A percentile compares a stretch with the other conserved stretches of the same genome.
phyloP scores from a whole-genome alignment of 2,329 filamentous ascomycete genomes.

The Trichophyton verrucosum region DNA sequence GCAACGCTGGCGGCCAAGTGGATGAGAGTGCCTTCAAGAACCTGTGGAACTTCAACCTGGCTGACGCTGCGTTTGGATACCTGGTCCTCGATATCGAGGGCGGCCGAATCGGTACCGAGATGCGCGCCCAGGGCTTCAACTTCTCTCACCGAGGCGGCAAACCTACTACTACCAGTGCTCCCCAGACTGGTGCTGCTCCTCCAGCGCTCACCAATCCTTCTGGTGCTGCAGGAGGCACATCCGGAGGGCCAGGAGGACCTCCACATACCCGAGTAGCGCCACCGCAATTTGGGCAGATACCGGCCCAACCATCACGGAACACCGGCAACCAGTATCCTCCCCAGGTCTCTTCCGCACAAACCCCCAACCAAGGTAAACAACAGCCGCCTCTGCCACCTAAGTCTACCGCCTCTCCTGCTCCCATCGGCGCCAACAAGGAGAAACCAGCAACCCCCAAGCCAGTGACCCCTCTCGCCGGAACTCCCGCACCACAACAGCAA shows the following conservation, averaged over 20 bases:
- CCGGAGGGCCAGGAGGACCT: conserved; percentile 26
- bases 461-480: conserved; percentile 14
- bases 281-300: conserved; percentile 33
- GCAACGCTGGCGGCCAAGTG: conserved; percentile 64
- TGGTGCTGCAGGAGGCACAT: conserved; percentile 22
- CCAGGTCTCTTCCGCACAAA: conserved; percentile 21
- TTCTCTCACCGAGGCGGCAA: conserved; percentile 92
- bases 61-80: conserved; percentile 94
- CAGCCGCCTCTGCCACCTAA: conserved; percentile 20
- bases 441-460: conserved; percentile 42
- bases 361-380: conserved; percentile 22
- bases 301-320: conserved; percentile 20
- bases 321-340: conserved; percentile 20
- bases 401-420: conserved; percentile 28
- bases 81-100: conserved; percentile 89
- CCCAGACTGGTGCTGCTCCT: conserved; percentile 3
- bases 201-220: conserved; percentile 12
- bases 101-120: conserved; percentile 92
- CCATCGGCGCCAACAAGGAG: conserved; percentile 34
- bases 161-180: conserved; percentile 34
- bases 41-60: conserved; percentile 99
- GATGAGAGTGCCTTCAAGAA: conserved; percentile 99
- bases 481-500: conserved; percentile 11
- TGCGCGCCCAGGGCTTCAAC: conserved; percentile 98
- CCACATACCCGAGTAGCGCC: conserved; percentile 19